Evolutionary conservation across 306 rosid species (phyloP).

Genomic region (Sicyos edulis): DNA sequence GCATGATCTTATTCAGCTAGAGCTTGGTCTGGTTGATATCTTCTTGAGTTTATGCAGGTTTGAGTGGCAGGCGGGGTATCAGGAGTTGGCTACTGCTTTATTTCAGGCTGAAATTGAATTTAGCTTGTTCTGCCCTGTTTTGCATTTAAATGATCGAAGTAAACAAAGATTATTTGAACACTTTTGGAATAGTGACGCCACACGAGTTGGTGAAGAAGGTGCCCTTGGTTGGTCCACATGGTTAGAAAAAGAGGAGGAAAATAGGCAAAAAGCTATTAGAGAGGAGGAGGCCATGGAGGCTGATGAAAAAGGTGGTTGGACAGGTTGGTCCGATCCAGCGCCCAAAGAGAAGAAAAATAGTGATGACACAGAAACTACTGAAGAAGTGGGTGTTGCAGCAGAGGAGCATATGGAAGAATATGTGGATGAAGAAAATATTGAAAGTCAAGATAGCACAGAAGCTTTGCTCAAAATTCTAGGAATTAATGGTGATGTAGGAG

Average conservation of each 20-base stretch:
- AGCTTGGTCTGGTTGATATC: slow-evolving; percentile 86
- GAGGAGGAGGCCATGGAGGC: slow-evolving; percentile 58
- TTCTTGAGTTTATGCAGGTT: slow-evolving; percentile 81
- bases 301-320: slow-evolving; percentile 80
- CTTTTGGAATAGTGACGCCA: slow-evolving; percentile 72
- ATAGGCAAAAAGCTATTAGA: slow-evolving; percentile 52
- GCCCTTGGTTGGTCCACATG: slow-evolving; percentile 89
- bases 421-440: slow-evolving; percentile 38
- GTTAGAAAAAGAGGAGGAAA: slow-evolving; percentile 93
- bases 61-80: slow-evolving; percentile 94
- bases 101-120: slow-evolving; percentile 97
- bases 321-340: slow-evolving; percentile 88
- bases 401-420: slow-evolving; percentile 49
- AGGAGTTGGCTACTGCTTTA: slow-evolving; percentile 79
- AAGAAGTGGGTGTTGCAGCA: slow-evolving; percentile 32
- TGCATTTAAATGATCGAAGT: slow-evolving; percentile 68
- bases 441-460: slow-evolving; percentile 70
- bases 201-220: slow-evolving; percentile 91
- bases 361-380: slow-evolving; percentile 29
- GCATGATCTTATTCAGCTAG: slow-evolving; percentile 58
- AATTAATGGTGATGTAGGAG: slow-evolving; percentile 59
- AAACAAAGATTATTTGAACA: slow-evolving; percentile 78
- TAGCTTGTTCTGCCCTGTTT: slow-evolving; percentile 84
- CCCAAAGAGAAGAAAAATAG: slow-evolving; percentile 37
- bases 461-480: slow-evolving; percentile 75